Base-by-base conservation (phyloP, 768 basidiomycete species). In the Lactarius hengduanensis region DNA sequence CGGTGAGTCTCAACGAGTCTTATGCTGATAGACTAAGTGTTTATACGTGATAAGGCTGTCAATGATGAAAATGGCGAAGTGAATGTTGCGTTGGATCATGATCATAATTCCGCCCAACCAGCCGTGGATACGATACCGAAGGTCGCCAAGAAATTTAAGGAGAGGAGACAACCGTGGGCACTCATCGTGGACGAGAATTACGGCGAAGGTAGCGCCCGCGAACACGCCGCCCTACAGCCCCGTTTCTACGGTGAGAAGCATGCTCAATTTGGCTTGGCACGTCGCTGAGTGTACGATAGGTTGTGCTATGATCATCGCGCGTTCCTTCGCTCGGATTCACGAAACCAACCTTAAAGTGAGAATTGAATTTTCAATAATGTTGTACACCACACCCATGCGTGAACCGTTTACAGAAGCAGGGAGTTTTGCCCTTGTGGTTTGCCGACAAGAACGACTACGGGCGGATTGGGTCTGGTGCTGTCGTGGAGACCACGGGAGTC, bases 321-420 rank as follows among this genome's bases (percentile, higher is more conserved):
- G 94, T 26, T 98, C 95, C 2, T 98, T 99, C 73, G 97, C 97
- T 70, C 90, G 97, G 59, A 99, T 99, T 59, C 97, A 99, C 75
- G 97, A 98, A 80, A 96, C 96, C 7, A 98, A 98, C 76, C 78
- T 98, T 65, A 97, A 97, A 81, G 94, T 91, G 68, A 45, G 82
- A 62, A 9, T 53, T 11, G 50, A 13, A 8, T 15, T 6, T 53
- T 50, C 4, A 4, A 16, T 30, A 8, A 50, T 16, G 22, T 3
- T n/a, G 13, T 36, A n/a, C 18, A 63, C 28, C 55, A 11, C 15
- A 32, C 50, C 28, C 18, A 43, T 20, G 38, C 28, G 54, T 54
- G 30, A 57, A 65, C 69, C 13, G 20, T 61, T 40, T 73, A 28
- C 75, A 96, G 92, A 99, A 99, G 86, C 97, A 99, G 85, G 97